These are phyloP conservation scores for Cadophora luteo-olivacea DNA, from an alignment of 2,329 filamentous ascomycete genomes.

Conservation along the genomic window DNA sequence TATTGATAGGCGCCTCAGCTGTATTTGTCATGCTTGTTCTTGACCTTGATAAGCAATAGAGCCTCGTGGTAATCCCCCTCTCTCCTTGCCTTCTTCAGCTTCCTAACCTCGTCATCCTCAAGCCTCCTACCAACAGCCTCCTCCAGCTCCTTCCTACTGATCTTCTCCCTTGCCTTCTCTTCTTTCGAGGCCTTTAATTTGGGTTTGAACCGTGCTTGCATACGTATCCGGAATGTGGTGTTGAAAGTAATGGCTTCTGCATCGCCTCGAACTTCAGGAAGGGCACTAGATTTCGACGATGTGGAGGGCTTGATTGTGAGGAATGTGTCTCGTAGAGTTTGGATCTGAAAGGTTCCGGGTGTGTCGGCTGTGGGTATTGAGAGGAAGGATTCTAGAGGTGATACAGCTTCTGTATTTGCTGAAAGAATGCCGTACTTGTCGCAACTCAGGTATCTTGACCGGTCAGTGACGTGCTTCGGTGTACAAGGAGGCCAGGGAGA, in stretches of 20 bases:
- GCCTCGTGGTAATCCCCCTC: conserved; percentile 92
- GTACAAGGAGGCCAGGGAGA: conserved; percentile 31
- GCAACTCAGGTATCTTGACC: conserved; percentile 77
- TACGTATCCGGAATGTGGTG: conserved; percentile 80
- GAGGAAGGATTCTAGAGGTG: conserved; percentile 81
- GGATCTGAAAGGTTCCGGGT: conserved; percentile 75
- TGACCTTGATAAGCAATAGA: conserved; percentile 85
- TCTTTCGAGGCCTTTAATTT: conserved; percentile 79
- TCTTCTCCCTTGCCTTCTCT: conserved; percentile 83
- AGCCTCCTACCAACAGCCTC: conserved; percentile 76
- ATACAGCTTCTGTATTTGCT: conserved; percentile 81
- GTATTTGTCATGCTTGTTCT: conserved; percentile 92
- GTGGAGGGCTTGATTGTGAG: conserved; percentile 65
- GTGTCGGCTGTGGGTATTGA: conserved; percentile 69
- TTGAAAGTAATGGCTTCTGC: conserved; percentile 69
- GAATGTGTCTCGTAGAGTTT: conserved; percentile 75
- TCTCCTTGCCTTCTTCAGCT: conserved; percentile 79
- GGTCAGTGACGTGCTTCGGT: conserved; percentile 18
- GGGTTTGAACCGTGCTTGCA: conserved; percentile 96
- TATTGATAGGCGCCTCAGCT: conserved; percentile 46
- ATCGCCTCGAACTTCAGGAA: conserved; percentile 77
- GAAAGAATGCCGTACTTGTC: conserved; percentile 82
- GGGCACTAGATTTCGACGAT: conserved; percentile 52
- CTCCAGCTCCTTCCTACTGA: conserved; percentile 85
- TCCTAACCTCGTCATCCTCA: conserved; percentile 85